A percentile compares a stretch with the other conserved stretches of the same genome.
phyloP scores from a whole-genome alignment of 2,329 filamentous ascomycete species.

The Fusarium equiseti region DNA sequence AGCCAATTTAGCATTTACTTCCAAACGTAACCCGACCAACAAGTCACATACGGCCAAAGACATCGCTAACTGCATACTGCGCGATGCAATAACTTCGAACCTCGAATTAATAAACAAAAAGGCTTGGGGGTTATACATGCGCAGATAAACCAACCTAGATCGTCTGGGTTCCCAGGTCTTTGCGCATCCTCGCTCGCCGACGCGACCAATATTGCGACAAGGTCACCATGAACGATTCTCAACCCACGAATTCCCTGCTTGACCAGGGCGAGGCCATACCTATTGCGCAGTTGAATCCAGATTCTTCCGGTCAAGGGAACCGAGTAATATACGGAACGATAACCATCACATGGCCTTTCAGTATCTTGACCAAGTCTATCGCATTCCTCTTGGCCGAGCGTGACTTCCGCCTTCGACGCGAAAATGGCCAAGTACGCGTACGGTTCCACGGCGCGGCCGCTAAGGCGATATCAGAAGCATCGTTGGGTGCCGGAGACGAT shows the following conservation, averaged over 20 bases:
- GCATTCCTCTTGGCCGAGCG: slow-evolving; percentile 86
- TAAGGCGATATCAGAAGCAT: slow-evolving; percentile 73
- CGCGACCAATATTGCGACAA: slow-evolving; percentile 33
- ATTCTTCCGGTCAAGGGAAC: slow-evolving; percentile 55
- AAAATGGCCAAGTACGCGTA: slow-evolving; percentile 83
- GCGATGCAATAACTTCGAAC: slow-evolving; percentile 17
- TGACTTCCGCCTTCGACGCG: slow-evolving; percentile 82
- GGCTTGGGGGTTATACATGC: slow-evolving; percentile 10
- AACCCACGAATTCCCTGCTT: slow-evolving; percentile 42
- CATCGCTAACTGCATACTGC: slow-evolving; percentile 4
- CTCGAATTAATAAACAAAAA: background rate
- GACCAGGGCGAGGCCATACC: slow-evolving; percentile 56
- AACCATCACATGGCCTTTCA: slow-evolving; percentile 93
- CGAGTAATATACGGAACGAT: slow-evolving; percentile 76
- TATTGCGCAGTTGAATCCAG: slow-evolving; percentile 68
- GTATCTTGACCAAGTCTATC: slow-evolving; percentile 77
- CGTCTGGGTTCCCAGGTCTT: slow-evolving; percentile 20
- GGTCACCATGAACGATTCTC: slow-evolving; percentile 45
- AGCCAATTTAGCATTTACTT: slow-evolving; percentile 22
- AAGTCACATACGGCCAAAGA: slow-evolving; percentile 11
- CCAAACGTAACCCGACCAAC: slow-evolving; percentile 12
- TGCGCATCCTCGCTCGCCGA: slow-evolving; percentile 20
- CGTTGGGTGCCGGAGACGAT: slow-evolving; percentile 82
- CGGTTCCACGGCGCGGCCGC: slow-evolving; percentile 79
- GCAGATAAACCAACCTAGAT: slow-evolving; percentile 14